Evolutionary conservation across 2,329 filamentous ascomycete species (phyloP), one percentile per base, ranked within the genome.

Genomic region (Torrubiella hemipterigena): DNA sequence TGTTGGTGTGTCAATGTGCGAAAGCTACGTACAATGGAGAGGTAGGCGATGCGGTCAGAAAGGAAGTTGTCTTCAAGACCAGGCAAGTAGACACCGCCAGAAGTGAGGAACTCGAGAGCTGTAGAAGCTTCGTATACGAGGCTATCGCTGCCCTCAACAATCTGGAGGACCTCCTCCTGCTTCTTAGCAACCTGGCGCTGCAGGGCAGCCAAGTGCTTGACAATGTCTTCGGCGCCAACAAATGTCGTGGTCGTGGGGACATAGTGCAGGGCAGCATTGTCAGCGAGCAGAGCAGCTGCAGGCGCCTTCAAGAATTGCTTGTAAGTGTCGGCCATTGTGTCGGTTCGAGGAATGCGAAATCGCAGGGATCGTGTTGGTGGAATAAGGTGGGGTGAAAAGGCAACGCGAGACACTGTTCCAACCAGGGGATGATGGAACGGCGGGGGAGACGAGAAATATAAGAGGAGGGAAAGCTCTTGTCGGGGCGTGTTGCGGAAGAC

Each of bases 41-140:
- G 68, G 31, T 73, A 75, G 38, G 86, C 86, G 33, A 73, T 73
- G 47, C 79, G 79, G 56, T 94, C 86, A 34, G 82, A 66, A 36
- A 98, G 61, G 55, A 96, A 94, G 62, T 95, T 95, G 64, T 95
- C 86, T 49, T 96, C 89, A 29, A 98, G 66, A 29, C 77, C 77
- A 5, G 89, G 89, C 34, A 96, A 70, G 60, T 91, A 96, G 41
- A 79, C 71, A 41, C 86, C 89, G 42, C 89, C 91, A 40, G 81
- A 77, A 39, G 68, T 75, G 34, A 77, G 53, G 54, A 98, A 95
- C 51, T 93, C 81, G 29, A 96, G 59, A 2, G 75, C 76, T 16
- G 84, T 91, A 48, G 93, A 81, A 29, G 86, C 66, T 56, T 96
- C 87, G 34, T 87, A 65, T 51, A 93, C 87, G 42, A 93, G 58